These are phyloP conservation scores for Penicillium canariense DNA, from an alignment of 495 filamentous ascomycete genomes.

Conservation along the genomic window DNA sequence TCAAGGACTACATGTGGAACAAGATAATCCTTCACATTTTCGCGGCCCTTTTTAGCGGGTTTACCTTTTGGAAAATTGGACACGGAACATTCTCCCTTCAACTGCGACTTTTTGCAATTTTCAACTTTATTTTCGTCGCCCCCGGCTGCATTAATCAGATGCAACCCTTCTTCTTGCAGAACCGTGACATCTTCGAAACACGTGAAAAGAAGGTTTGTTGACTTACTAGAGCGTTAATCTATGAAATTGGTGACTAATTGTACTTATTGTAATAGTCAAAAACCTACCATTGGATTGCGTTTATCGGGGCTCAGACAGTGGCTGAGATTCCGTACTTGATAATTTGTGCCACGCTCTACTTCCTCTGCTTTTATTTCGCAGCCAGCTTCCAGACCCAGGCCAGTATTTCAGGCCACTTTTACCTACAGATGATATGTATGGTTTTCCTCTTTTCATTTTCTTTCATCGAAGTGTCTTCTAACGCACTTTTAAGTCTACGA, in stretches of 20 bases:
- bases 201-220: slow-evolving; percentile 61
- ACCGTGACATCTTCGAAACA: slow-evolving; percentile 69
- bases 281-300: slow-evolving; percentile 48
- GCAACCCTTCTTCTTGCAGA: slow-evolving; percentile 80
- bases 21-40: slow-evolving; percentile 44
- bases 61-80: slow-evolving; percentile 48
- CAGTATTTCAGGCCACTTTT: slow-evolving; percentile 45
- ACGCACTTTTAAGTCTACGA: slow-evolving; percentile 39
- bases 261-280: slow-evolving; percentile 59
- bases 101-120: slow-evolving; percentile 58
- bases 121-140: slow-evolving; percentile 65
- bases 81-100: slow-evolving; percentile 40
- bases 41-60: slow-evolving; percentile 41
- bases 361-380: slow-evolving; percentile 59
- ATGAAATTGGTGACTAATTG: slow-evolving; percentile 44
- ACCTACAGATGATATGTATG: slow-evolving; percentile 49
- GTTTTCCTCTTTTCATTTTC: neutral
- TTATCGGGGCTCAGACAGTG: slow-evolving; percentile 45
- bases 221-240: slow-evolving; percentile 52
- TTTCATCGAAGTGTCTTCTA: neutral
- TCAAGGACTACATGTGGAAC: slow-evolving; percentile 44
- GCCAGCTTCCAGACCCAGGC: slow-evolving; percentile 46
- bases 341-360: slow-evolving; percentile 56
- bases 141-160: slow-evolving; percentile 88
- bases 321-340: slow-evolving; percentile 61